Percentiles rank a stretch among this genome's conserved stretches.
Conservation (phyloP, 108 stramenopile species). For the Fistulifera solaris region DNA sequence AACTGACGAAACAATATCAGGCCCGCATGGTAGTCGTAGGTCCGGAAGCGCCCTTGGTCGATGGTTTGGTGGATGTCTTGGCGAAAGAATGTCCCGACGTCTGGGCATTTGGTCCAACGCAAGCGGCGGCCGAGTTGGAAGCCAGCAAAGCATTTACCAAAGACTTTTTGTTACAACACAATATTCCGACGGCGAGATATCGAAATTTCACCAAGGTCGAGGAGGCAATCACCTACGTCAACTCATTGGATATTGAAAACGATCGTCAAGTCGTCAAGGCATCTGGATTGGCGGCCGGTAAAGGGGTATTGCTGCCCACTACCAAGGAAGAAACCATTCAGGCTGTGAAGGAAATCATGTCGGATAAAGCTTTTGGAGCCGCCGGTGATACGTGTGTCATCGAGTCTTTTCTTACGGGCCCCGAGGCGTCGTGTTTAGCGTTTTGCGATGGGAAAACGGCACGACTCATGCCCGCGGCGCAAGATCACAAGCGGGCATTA, state of each 20-base stretch:
- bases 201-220: conserved; percentile 76
- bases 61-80: conserved; percentile 86
- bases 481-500: conserved; percentile 98
- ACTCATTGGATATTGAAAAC: conserved; percentile 44
- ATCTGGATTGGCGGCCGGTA: conserved; percentile 97
- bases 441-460: conserved; percentile 95
- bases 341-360: conserved; percentile 93
- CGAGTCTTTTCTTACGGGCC: conserved; percentile 95
- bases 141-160: conserved; percentile 94
- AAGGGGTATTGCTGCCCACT: conserved; percentile 93
- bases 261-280: conserved; percentile 98
- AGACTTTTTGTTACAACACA: conserved; percentile 91
- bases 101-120: conserved; percentile 90
- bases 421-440: conserved; percentile 95
- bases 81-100: conserved; percentile 64
- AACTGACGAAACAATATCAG: conserved; percentile 38
- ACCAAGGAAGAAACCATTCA: conserved; percentile 85
- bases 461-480: conserved; percentile 84
- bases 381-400: conserved; percentile 96
- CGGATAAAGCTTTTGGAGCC: conserved; percentile 84
- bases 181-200: conserved; percentile 93
- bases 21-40: conserved; percentile 92
- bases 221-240: conserved; percentile 81
- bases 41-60: conserved; percentile 94
- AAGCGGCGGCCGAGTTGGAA: conserved; percentile 91